These are phyloP conservation scores for Salix purpurea DNA, from an alignment of 345 rosid genomes.

Conservation along the genomic window DNA sequence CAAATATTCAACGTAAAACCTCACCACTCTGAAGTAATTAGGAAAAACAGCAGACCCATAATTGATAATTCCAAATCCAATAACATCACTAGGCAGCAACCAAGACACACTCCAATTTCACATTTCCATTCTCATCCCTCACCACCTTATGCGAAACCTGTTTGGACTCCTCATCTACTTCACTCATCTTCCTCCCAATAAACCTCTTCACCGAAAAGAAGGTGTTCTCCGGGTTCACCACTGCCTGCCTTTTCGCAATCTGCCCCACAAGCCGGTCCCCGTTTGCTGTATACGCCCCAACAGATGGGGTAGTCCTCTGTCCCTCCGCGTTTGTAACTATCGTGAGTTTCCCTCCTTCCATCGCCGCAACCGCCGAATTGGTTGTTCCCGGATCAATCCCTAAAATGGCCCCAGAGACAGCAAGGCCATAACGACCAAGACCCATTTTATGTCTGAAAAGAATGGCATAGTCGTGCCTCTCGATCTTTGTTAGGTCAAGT, in stretches of 20 bases:
- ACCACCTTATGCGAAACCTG: constrained; percentile 84
- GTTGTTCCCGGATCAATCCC: constrained; percentile 97
- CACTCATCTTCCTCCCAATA: constrained; percentile 93
- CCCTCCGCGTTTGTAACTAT: constrained; percentile 96
- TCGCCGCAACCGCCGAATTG: constrained; percentile 96
- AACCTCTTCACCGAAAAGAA: constrained; percentile 98
- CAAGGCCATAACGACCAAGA: constrained; percentile 60
- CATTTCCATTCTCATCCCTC: constrained; percentile 90
- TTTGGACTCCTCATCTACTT: constrained; percentile 93
- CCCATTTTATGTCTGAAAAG: constrained; percentile 73
- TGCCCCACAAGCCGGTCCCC: constrained; percentile 96
- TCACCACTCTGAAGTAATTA: neutral
- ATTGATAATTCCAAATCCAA: neutral
- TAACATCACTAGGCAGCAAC: neutral
- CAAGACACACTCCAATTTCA: constrained; percentile 63
- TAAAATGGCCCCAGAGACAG: constrained; percentile 30
- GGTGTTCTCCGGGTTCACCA: constrained; percentile 97
- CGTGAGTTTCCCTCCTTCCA: constrained; percentile 99
- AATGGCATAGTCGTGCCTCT: constrained; percentile 67
- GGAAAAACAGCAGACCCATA: neutral
- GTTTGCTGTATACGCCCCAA: constrained; percentile 82
- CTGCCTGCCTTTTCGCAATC: constrained; percentile 96
- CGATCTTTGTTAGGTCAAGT: constrained; percentile 61
- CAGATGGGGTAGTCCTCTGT: constrained; percentile 95
- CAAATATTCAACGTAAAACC: neutral